Percentiles rank a stretch among this genome's conserved stretches.
phyloP scores from a whole-genome alignment of 345 rosid genomes.

The Raphanus sativus region DNA sequence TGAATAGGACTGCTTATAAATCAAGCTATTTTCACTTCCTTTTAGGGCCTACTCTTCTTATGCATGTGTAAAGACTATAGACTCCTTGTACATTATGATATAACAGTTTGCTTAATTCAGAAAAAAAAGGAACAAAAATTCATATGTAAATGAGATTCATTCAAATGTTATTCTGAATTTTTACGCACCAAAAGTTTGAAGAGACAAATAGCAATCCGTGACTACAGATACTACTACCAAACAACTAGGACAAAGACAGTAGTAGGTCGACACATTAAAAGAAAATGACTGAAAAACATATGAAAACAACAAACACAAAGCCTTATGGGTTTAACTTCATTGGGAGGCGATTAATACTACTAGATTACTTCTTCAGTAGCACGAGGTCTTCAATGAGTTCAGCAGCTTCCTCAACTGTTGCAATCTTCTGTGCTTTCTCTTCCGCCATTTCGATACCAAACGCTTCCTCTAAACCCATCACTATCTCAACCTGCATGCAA shows the following conservation, averaged over 20 bases:
- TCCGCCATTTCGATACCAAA: slow-evolving; percentile 60
- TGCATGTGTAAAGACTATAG: slow-evolving; percentile 4
- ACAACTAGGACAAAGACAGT: slow-evolving; percentile 18
- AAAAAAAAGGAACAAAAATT: not conserved
- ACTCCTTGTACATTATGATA: slow-evolving; percentile 19
- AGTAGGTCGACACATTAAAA: slow-evolving; percentile 3
- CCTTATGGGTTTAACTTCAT: not conserved
- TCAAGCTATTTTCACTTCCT: slow-evolving; percentile 2
- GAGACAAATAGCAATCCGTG: slow-evolving; percentile 14
- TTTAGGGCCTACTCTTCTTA: slow-evolving; percentile 10
- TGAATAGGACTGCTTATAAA: not conserved
- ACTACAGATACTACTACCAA: slow-evolving; percentile 18
- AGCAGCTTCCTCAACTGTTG: slow-evolving; percentile 66
- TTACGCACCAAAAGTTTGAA: slow-evolving; percentile 3
- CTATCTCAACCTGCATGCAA: slow-evolving; percentile 68
- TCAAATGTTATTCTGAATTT: not conserved
- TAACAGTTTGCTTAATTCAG: not conserved
- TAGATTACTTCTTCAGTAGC: slow-evolving; percentile 27
- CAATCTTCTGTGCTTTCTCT: slow-evolving; percentile 60
- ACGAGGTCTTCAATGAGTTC: slow-evolving; percentile 62
- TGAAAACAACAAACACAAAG: slow-evolving; percentile 9
- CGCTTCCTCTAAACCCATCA: slow-evolving; percentile 75
- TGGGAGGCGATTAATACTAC: too few relatives aligned
- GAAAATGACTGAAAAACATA: slow-evolving; percentile 17
- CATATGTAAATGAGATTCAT: slow-evolving; percentile 3